Percentiles rank a stretch among this genome's conserved stretches.
phyloP scores from a whole-genome alignment of 2,329 filamentous ascomycete species.

The Metarhizium album region DNA sequence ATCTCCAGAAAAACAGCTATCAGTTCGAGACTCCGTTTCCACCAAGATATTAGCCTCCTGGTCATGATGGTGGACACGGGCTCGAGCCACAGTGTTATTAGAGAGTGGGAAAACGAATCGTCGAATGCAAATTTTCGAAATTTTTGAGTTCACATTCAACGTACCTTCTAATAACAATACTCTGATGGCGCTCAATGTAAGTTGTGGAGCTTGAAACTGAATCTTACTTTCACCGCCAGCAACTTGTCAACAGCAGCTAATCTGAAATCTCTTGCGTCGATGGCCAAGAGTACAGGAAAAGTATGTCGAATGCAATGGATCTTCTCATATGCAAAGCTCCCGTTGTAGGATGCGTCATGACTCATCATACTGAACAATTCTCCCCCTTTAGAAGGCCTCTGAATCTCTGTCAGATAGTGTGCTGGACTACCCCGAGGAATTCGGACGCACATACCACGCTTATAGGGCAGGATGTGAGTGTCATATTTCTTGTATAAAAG shows the following conservation, averaged over 20 bases:
- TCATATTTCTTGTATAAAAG: neutral
- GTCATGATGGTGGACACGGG: neutral
- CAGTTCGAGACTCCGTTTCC: neutral
- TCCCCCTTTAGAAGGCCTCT: conserved; percentile 14
- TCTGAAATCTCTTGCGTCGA: neutral
- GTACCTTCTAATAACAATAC: conserved; percentile 17
- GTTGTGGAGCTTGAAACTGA: neutral
- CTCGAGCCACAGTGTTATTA: neutral
- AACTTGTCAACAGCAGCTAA: neutral
- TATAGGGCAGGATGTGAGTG: conserved; percentile 35
- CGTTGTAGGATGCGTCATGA: neutral
- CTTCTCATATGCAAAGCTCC: neutral
- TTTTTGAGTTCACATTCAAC: conserved; percentile 26
- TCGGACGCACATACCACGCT: conserved; percentile 36
- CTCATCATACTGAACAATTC: neutral
- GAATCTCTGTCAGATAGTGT: conserved; percentile 31
- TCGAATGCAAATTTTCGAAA: neutral
- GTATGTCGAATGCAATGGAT: neutral
- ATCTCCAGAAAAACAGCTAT: neutral
- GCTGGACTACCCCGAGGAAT: conserved; percentile 29
- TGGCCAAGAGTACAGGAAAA: neutral
- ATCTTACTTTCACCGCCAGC: neutral
- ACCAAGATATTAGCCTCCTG: neutral
- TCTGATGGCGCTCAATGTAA: conserved; percentile 23
- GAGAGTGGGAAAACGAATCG: neutral